Evolutionary conservation across 108 stramenopile genomes (phyloP).

Genomic region (Aureococcus anophagefferens): DNA sequence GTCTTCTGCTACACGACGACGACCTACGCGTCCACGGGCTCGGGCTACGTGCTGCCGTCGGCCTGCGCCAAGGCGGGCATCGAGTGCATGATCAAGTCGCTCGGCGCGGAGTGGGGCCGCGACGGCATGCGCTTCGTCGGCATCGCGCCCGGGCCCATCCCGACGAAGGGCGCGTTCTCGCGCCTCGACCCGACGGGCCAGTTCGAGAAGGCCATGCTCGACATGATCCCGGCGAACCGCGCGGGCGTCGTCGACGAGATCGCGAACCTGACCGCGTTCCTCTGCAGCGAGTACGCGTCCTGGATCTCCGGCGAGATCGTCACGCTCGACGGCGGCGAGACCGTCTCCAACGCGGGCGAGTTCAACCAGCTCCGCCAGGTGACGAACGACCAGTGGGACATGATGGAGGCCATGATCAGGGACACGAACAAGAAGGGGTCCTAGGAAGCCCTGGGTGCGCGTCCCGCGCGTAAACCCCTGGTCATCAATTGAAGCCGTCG

Average conservation of each 20-base stretch:
- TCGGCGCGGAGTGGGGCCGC: constrained; percentile 15
- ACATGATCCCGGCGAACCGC: background rate
- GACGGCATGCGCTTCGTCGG: constrained; percentile 16
- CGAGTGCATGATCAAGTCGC: constrained; percentile 1
- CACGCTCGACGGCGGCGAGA: constrained; percentile 6
- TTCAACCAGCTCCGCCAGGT: constrained; percentile 2
- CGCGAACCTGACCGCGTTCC: background rate
- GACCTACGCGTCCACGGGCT: constrained; percentile 8
- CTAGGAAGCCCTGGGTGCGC: too few relatives aligned
- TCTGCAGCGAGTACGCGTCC: background rate
- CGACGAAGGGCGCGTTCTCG: constrained; percentile 5
- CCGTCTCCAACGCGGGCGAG: background rate
- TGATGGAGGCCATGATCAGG: background rate
- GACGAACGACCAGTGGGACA: constrained; percentile 1
- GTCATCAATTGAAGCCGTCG: too few relatives aligned
- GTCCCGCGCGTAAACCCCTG: too few relatives aligned
- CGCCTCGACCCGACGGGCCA: constrained; percentile 5
- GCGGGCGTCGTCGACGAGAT: background rate
- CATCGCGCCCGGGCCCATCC: constrained; percentile 18
- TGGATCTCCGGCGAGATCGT: constrained; percentile 6
- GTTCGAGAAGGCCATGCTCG: background rate
- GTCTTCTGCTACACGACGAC: constrained; percentile 5
- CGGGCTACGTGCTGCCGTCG: constrained; percentile 4
- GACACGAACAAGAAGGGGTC: background rate
- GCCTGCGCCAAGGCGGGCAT: constrained; percentile 19